These are phyloP conservation scores for Tylopilus microsporus DNA, from an alignment of 1,284 basidiomycete species.

Conservation along the genomic window DNA sequence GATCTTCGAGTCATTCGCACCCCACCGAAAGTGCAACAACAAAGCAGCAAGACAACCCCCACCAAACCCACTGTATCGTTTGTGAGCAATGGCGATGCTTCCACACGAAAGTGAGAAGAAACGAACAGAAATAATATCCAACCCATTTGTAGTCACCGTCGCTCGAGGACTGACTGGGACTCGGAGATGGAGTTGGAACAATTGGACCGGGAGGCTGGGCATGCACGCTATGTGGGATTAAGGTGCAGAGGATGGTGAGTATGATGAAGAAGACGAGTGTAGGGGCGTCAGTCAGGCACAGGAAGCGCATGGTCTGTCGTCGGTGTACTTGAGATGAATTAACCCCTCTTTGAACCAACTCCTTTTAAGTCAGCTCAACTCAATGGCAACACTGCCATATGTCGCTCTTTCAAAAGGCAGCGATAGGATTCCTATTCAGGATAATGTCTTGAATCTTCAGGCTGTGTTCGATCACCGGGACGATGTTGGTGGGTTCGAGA, in stretches of 20 bases:
- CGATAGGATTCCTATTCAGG: no score
- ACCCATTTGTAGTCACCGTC: neutral
- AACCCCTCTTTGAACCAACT: neutral
- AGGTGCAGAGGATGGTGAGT: neutral
- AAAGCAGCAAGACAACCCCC: neutral
- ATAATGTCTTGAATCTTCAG: no score
- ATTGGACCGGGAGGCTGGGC: neutral
- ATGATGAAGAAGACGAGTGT: neutral
- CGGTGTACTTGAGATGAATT: neutral
- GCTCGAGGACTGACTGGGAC: neutral
- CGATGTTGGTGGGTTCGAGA: no score
- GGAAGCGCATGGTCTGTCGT: neutral
- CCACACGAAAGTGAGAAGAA: neutral
- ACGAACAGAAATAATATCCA: neutral
- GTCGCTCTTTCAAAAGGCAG: neutral
- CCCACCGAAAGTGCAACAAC: neutral
- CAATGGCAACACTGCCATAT: neutral
- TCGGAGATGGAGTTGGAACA: neutral
- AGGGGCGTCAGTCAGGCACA: neutral
- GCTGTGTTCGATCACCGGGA: no score
- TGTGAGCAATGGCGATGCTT: neutral
- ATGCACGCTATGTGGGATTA: neutral
- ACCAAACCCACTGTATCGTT: neutral
- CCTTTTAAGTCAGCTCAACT: neutral
- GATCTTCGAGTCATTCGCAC: neutral